phyloP scores from a whole-genome alignment of 176 grass and related monocot species.

The Cymbopogon citratus region DNA sequence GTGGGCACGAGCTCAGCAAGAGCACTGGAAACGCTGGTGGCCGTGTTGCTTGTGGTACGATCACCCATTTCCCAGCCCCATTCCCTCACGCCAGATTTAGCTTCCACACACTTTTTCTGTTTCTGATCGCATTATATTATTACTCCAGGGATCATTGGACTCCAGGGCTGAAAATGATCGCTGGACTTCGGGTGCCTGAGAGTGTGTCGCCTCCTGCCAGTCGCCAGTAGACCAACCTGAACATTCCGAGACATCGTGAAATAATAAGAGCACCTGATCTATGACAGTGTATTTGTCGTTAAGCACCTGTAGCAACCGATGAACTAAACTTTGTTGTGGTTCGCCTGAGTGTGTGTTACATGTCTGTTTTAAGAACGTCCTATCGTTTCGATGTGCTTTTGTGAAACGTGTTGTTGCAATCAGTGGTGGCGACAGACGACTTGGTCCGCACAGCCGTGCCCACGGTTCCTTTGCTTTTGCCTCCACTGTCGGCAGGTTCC shows the following conservation, averaged over 20 bases:
- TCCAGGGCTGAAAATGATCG: conserved; percentile 28
- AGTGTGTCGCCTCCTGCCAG: not conserved
- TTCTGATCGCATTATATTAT: not conserved
- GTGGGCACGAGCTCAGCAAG: conserved; percentile 79
- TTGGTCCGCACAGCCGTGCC: too few relatives aligned
- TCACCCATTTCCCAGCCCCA: not conserved
- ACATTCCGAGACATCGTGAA: not conserved
- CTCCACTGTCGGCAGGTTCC: too few relatives aligned
- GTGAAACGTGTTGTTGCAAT: not conserved
- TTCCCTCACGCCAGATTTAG: not conserved
- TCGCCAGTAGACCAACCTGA: too few relatives aligned
- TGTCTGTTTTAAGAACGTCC: not conserved
- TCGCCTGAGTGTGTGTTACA: not conserved
- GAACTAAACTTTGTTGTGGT: not conserved
- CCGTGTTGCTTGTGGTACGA: conserved; percentile 67
- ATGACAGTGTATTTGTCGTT: not conserved
- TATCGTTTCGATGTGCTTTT: not conserved
- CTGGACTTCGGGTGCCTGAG: not conserved
- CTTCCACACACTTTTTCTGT: not conserved
- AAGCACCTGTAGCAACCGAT: not conserved
- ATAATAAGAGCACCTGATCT: conserved; percentile 33
- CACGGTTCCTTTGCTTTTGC: too few relatives aligned
- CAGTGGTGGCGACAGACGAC: not conserved
- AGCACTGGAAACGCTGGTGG: conserved; percentile 80
- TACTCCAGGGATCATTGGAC: conserved; percentile 41